These are phyloP conservation scores for Trichoderma reesei DNA, from an alignment of 495 filamentous ascomycete species.

Conservation along the genomic window DNA sequence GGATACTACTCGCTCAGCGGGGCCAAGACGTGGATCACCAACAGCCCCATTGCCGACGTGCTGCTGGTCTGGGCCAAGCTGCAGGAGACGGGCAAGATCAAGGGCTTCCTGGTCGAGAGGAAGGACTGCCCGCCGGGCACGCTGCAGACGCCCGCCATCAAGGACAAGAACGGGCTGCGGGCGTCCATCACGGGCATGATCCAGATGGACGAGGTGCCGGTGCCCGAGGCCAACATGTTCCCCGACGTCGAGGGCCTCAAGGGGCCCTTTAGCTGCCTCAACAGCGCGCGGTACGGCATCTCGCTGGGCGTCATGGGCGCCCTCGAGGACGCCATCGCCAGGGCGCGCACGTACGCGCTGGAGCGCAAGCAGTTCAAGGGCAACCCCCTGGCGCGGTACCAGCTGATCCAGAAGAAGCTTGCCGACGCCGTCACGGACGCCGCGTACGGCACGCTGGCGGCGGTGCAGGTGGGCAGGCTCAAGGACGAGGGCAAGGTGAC, in stretches of 20 bases:
- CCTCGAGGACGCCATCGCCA: slow-evolving; percentile 75
- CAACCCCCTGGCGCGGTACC: slow-evolving; percentile 92
- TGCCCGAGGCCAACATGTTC: slow-evolving; percentile 89
- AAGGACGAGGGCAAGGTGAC: slow-evolving; percentile 82
- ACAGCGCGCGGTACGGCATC: slow-evolving; percentile 87
- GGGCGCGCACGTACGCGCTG: slow-evolving; percentile 77
- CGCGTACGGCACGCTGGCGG: slow-evolving; percentile 77
- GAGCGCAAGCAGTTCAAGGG: slow-evolving; percentile 94
- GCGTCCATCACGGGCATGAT: slow-evolving; percentile 98
- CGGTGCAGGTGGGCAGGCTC: slow-evolving; percentile 80
- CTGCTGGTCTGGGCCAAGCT: slow-evolving; percentile 93
- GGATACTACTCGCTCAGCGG: slow-evolving; percentile 75
- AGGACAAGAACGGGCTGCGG: slow-evolving; percentile 88
- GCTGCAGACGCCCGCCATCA: slow-evolving; percentile 83
- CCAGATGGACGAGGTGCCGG: slow-evolving; percentile 79
- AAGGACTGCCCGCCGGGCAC: slow-evolving; percentile 74
- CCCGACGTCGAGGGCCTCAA: slow-evolving; percentile 77
- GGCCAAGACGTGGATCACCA: slow-evolving; percentile 97
- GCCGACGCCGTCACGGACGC: slow-evolving; percentile 87
- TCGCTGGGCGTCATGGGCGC: slow-evolving; percentile 90
- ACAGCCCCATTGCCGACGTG: slow-evolving; percentile 88
- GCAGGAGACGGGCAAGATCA: slow-evolving; percentile 82
- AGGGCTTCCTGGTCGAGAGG: slow-evolving; percentile 85
- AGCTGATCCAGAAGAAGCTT: slow-evolving; percentile 97
- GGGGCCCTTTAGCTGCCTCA: slow-evolving; percentile 89